Percentiles rank a stretch among this genome's conserved stretches.
phyloP scores from a whole-genome alignment of 2,329 filamentous ascomycete genomes.

The Fusarium guadeloupense region DNA sequence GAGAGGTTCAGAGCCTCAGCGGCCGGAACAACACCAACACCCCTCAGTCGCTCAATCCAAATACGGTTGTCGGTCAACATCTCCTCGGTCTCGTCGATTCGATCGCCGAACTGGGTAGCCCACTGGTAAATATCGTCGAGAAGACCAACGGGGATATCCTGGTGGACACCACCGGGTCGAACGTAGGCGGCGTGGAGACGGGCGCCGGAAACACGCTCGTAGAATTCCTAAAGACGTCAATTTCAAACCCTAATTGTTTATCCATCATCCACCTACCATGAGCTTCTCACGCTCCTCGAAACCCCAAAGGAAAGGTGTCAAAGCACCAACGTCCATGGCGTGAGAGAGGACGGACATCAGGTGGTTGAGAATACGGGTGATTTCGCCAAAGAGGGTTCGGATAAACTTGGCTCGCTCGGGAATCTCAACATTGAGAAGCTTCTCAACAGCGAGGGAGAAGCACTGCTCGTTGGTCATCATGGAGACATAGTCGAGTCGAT shows the following conservation, averaged over 20 bases:
- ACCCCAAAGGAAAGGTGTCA: slow-evolving; percentile 98
- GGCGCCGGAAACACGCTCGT: slow-evolving; percentile 97
- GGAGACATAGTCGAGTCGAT: slow-evolving; percentile 97
- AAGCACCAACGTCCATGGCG: slow-evolving; percentile 97
- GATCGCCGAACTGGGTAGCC: slow-evolving; percentile 98
- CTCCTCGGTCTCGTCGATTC: slow-evolving; percentile 98
- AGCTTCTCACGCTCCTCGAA: slow-evolving; percentile 99
- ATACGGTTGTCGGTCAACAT: slow-evolving; percentile 99
- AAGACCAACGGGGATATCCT: slow-evolving; percentile 92
- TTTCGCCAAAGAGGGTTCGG: slow-evolving; percentile 92
- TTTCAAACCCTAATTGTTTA: background rate
- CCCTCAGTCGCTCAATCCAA: slow-evolving; percentile 94
- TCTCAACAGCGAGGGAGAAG: slow-evolving; percentile 94
- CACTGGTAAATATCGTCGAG: slow-evolving; percentile 99
- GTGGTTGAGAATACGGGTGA: slow-evolving; percentile 94
- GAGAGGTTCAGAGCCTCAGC: slow-evolving; percentile 96
- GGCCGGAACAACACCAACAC: slow-evolving; percentile 89
- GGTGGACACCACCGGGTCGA: slow-evolving; percentile 93
- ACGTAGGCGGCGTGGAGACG: slow-evolving; percentile 98
- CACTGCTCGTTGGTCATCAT: slow-evolving; percentile 99
- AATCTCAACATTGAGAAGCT: slow-evolving; percentile 95
- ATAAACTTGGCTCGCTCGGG: slow-evolving; percentile 97
- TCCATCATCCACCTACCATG: slow-evolving; percentile 73
- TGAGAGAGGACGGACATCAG: slow-evolving; percentile 97
- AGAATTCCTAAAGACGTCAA: slow-evolving; percentile 81